These are phyloP conservation scores for Pythium dissotocum DNA, from an alignment of 352 stramenopile species.

Conservation along the genomic window DNA sequence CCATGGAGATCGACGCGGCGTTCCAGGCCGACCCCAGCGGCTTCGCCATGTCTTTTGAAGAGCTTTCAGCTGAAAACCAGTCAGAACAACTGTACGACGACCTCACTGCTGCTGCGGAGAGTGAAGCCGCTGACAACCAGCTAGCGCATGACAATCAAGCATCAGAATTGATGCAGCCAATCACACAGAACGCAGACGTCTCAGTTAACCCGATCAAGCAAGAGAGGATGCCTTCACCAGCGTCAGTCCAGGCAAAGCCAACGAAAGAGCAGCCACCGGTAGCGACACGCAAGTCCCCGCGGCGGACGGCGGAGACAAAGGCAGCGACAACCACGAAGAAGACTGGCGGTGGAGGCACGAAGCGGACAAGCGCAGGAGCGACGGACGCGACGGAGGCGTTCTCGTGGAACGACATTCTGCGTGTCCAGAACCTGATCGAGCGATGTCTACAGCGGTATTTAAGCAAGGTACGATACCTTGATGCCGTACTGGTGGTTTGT, in stretches of 20 bases:
- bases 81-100: conserved; percentile 21
- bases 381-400: conserved; percentile 34
- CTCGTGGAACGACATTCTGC: conserved; percentile 89
- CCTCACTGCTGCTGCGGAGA: conserved; percentile 3
- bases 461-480: conserved; percentile 61
- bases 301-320: conserved; percentile 1
- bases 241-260: background rate
- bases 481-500: background rate
- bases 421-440: conserved; percentile 90
- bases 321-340: conserved; percentile 9
- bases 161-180: background rate
- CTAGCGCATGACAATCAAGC: background rate
- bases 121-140: background rate
- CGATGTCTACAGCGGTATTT: conserved; percentile 90
- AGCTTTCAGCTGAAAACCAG: conserved; percentile 15
- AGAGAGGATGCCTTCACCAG: background rate
- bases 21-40: conserved; percentile 21
- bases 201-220: background rate
- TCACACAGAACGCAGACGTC: background rate
- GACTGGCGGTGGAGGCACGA: conserved; percentile 28
- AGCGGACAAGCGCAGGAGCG: background rate
- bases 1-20: conserved; percentile 21
- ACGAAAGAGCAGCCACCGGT: background rate
- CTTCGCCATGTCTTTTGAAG: conserved; percentile 23
- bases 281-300: conserved; percentile 14